Evolutionary conservation across 2,329 filamentous ascomycete species (phyloP), one percentile per base, ranked within the genome.

Genomic region (Macroventuria anomochaeta): DNA sequence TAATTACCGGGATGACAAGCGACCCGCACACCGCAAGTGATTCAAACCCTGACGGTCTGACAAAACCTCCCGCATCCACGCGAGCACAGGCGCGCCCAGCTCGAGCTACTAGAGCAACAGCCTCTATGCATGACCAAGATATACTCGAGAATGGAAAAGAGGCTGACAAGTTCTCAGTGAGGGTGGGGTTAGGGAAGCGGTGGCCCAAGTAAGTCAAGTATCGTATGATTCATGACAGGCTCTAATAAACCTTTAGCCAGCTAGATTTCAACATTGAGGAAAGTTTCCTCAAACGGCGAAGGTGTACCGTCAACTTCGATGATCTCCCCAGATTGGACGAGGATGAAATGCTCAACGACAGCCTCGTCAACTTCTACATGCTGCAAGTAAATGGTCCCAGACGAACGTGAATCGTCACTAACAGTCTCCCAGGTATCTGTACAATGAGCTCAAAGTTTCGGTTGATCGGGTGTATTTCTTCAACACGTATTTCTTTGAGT

Each of bases 401-500:
- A 15, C 10, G 1, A 17, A 11, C 18, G 5, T 17, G 28, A 37
- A 18, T 32, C 29, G 0, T 46, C 8, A 12, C 42, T 54, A 23
- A 63, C 33, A 5, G 8, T 7, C 5, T 21, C 11, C 15, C 11
- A 69, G 62, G 23, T 72, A 71, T 38, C 56, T 72, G 2, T 70
- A 65, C 34, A 44, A 70, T 78, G 85, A 38, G 10, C 51, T 59
- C 18, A 58, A 67, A 0, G 53, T 74, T 3, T 63, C 87, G 3
- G 77, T 86, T 0, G 79, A 85, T 54, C 85, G 86, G 44, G 85
- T 96, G 3, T 91, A 96, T 71, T 89, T 96, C 63, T 93, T 96
- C 79, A 97, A 93, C 71, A 95, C 91, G 0, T 96, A 91, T 75
- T 97, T 97, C 75, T 97, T 90, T 69, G 85, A 88, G 17, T 88